A percentile compares a stretch with the other conserved stretches of the same genome.
Evolutionary conservation across 2,329 filamentous ascomycete species (phyloP).

Genomic region (Ascosphaera aggregata): DNA sequence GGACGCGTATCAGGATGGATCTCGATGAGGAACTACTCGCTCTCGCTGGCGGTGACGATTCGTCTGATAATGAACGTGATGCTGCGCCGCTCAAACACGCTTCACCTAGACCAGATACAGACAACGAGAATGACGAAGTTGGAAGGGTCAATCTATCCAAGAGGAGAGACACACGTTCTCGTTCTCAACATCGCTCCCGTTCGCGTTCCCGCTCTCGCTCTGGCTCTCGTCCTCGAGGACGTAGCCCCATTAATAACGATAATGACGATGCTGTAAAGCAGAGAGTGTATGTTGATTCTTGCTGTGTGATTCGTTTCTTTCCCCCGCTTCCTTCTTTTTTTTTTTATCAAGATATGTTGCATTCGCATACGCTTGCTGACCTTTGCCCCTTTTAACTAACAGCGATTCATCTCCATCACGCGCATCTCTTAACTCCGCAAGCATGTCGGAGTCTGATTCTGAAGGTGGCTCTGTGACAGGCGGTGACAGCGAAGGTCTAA

Average conservation of each 20-base stretch:
- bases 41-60: slow-evolving; percentile 53
- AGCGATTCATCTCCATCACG: slow-evolving; percentile 32
- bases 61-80: slow-evolving; percentile 29
- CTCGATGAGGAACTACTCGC: slow-evolving; percentile 87
- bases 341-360: slow-evolving; percentile 1
- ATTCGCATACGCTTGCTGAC: slow-evolving; percentile 3
- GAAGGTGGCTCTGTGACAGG: slow-evolving; percentile 29
- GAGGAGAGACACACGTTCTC: slow-evolving; percentile 25
- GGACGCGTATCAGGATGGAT: slow-evolving; percentile 69
- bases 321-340: slow-evolving; percentile 4
- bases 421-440: slow-evolving; percentile 55
- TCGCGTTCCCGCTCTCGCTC: too few relatives aligned
- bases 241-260: too few relatives aligned
- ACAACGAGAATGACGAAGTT: slow-evolving; percentile 22
- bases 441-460: slow-evolving; percentile 76
- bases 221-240: too few relatives aligned
- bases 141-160: slow-evolving; percentile 16
- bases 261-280: slow-evolving; percentile 49
- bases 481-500: slow-evolving; percentile 20
- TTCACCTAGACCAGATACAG: slow-evolving; percentile 24
- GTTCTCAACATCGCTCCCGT: too few relatives aligned
- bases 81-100: slow-evolving; percentile 28
- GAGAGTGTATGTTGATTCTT: slow-evolving; percentile 44
- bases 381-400: slow-evolving; percentile 2
- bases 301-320: slow-evolving; percentile 6